Evolutionary conservation across 352 stramenopile genomes (phyloP), one percentile per base, ranked within the genome.

Genomic region (Phytopythium litorale): DNA sequence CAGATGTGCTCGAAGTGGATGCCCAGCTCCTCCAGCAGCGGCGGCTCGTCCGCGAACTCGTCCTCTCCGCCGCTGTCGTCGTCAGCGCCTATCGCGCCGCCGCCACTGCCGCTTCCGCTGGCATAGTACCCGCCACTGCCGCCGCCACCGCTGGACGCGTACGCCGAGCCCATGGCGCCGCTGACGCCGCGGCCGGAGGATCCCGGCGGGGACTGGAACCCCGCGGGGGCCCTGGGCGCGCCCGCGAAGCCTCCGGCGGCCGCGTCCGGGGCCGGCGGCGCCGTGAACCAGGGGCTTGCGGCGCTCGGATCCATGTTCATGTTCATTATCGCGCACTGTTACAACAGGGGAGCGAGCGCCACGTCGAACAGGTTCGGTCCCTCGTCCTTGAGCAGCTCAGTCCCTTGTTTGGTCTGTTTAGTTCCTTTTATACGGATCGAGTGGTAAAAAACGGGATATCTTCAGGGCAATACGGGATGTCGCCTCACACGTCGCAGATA

Each of bases 1-100:
- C 92, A 94, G 64, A 99, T 99, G 67, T 99, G 97, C 37, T 93
- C 80, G 56, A 99, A 97, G 71, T 99, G 97, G 64, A 99, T 98
- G 16, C 96, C 97, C 16, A 99, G 71, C 73, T 99, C 97, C 90
- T 99, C 97, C 48, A 99, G 73, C 4, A 99, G 82, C 23, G 97
- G 97, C 3, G 96, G 92, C 68, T 99, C 96, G 78, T 99, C 97
- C 40, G 97, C 87, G 63, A 98, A 98, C 62, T 98, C 95, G 45
- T 96, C 85, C 18, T 89, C 81, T 60, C 78, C 76, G 28, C 72
- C 64, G 35, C 63, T 67, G 43, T 77, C 54, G 40, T 71, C 63
- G 46, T 75, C 70, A 25, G 58, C 68, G 54, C 61, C 55, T 21
- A 56, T 60, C n/a, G 45, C 63, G 12, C 21, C 7, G 12, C 21